Evolutionary conservation across 1,139 yeast genomes (phyloP).

Genomic region (Taiozyma sp.): DNA sequence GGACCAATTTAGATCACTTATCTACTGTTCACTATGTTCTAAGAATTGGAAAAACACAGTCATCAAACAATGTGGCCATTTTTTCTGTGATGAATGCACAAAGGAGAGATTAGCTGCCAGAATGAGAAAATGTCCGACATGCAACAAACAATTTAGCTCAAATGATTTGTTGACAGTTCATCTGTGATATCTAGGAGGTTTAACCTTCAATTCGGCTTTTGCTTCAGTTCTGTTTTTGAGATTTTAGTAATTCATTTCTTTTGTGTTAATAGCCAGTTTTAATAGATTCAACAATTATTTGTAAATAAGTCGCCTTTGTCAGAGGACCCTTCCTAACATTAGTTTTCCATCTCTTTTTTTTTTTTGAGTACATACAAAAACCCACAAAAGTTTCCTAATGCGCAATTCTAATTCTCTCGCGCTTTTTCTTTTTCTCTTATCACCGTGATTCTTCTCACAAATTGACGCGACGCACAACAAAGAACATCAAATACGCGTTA

Average conservation of each 20-base stretch:
- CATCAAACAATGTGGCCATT: slow-evolving; percentile 91
- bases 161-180: slow-evolving; percentile 81
- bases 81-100: slow-evolving; percentile 83
- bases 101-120: slow-evolving; percentile 85
- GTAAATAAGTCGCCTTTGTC: not conserved
- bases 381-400: not conserved
- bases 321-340: not conserved
- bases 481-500: not conserved
- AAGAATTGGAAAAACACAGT: slow-evolving; percentile 93
- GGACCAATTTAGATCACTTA: slow-evolving; percentile 79
- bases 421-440: not conserved
- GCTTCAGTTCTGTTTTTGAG: not conserved
- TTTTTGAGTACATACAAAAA: too few relatives aligned
- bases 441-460: not conserved
- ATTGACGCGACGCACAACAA: not conserved
- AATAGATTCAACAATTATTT: not conserved
- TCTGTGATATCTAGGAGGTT: slow-evolving; percentile 34
- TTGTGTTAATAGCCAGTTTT: not conserved
- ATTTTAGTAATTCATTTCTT: not conserved
- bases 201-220: not conserved
- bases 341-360: too few relatives aligned
- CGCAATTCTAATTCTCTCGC: not conserved
- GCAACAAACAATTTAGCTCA: slow-evolving; percentile 86
- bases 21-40: slow-evolving; percentile 89
- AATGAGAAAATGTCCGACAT: slow-evolving; percentile 88